Evolutionary conservation across 228 moss, liverwort and hornwort genomes (phyloP).

Genomic region (Sphagnum magellanicum): DNA sequence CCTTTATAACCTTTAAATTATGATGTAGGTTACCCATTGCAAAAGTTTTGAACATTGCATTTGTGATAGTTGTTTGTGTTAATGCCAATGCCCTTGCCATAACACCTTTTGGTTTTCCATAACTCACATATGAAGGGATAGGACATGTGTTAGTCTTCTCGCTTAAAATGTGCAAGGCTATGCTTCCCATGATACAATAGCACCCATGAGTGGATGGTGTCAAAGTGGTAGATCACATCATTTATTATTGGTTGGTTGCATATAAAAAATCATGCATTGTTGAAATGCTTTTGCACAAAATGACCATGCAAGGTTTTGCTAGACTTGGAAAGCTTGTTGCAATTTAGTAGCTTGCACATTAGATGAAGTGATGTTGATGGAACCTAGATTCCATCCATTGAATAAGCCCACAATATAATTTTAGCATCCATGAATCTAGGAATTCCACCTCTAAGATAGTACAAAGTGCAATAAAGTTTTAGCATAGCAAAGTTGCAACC

Average conservation of each 20-base stretch:
- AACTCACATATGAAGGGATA: slow-evolving; percentile 24
- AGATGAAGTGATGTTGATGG: slow-evolving; percentile 25
- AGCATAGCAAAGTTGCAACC: too few relatives aligned
- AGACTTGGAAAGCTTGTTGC: slow-evolving; percentile 50
- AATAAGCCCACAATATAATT: not conserved
- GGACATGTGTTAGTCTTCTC: slow-evolving; percentile 56
- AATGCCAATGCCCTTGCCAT: too few relatives aligned
- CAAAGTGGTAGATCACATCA: slow-evolving; percentile 43
- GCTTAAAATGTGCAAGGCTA: slow-evolving; percentile 43
- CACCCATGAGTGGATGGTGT: slow-evolving; percentile 55
- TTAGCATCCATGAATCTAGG: not conserved
- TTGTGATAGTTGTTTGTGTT: too few relatives aligned
- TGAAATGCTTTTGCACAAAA: slow-evolving; percentile 42
- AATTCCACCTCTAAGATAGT: too few relatives aligned
- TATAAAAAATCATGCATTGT: slow-evolving; percentile 43
- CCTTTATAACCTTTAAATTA: too few relatives aligned
- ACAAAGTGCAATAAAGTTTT: too few relatives aligned
- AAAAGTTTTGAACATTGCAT: too few relatives aligned
- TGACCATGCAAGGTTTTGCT: slow-evolving; percentile 54
- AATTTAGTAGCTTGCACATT: slow-evolving; percentile 41
- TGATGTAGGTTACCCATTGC: too few relatives aligned
- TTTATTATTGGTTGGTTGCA: slow-evolving; percentile 50
- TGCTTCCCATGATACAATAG: slow-evolving; percentile 53
- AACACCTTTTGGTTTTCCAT: too few relatives aligned
- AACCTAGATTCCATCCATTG: not conserved